Percentiles rank a stretch among this genome's conserved stretches.
Conservation (phyloP, 164 flowering plant species). For the Dillenia suffruticosa region DNA sequence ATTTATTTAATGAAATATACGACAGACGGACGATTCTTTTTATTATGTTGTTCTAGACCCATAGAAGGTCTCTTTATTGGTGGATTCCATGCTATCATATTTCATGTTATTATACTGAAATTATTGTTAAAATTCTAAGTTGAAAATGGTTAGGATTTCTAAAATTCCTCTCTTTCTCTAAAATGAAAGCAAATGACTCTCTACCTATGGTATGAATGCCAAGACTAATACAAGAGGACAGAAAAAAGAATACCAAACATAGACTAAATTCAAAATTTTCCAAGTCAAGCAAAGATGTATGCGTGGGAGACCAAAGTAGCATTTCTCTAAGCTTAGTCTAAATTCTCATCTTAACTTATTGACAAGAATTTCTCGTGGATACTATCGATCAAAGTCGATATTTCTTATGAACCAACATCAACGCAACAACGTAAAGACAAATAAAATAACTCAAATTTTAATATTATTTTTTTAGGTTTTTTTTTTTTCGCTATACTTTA, state of each 20-base stretch:
- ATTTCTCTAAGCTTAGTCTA: background rate
- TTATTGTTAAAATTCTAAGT: background rate
- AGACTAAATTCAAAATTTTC: constrained; percentile 9
- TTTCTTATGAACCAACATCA: constrained; percentile 17
- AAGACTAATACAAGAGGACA: constrained; percentile 13
- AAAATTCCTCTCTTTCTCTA: background rate
- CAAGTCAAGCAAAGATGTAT: constrained; percentile 8
- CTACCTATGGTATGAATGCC: too few species aligned
- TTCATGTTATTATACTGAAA: background rate
- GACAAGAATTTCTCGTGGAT: constrained; percentile 17
- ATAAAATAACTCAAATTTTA: background rate
- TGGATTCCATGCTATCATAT: background rate
- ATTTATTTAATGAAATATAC: too few species aligned
- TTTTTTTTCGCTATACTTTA: background rate
- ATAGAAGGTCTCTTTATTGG: too few species aligned
- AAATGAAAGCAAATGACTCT: background rate
- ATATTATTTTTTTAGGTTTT: background rate
- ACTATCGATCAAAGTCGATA: constrained; percentile 33
- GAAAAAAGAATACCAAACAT: constrained; percentile 20
- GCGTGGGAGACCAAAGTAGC: background rate
- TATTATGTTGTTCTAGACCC: too few species aligned
- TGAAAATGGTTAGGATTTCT: background rate
- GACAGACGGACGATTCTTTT: too few species aligned
- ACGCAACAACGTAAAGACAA: constrained; percentile 21
- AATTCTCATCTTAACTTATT: background rate